Conservation (phyloP, 1,284 basidiomycete genomes). For the Austropuccinia psidii region DNA sequence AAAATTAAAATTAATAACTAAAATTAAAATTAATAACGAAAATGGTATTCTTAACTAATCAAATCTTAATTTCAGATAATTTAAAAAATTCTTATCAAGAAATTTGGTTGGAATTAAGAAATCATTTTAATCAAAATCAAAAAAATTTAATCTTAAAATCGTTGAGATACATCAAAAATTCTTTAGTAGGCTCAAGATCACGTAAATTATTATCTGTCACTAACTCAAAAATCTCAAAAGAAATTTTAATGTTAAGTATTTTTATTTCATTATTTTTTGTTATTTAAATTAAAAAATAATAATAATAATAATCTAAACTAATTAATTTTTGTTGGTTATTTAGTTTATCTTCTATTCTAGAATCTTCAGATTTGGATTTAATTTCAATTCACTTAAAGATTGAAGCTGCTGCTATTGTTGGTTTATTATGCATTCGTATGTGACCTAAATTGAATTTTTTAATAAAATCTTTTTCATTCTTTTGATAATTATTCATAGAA, state of each 20-base stretch:
- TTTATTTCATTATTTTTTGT: neutral
- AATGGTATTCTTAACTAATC: neutral
- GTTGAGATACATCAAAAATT: slow-evolving; percentile 28
- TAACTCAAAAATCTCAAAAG: slow-evolving; percentile 1
- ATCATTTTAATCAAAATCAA: neutral
- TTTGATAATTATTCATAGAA: neutral
- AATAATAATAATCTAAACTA: neutral
- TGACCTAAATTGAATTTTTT: neutral
- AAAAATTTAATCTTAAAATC: neutral
- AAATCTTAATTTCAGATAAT: slow-evolving; percentile 12
- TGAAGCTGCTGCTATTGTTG: slow-evolving; percentile 33
- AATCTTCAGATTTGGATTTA: slow-evolving; percentile 1
- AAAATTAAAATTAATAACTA: too few relatives aligned
- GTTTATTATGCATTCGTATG: slow-evolving; percentile 25
- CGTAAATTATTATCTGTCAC: slow-evolving; percentile 26
- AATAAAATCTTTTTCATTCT: neutral
- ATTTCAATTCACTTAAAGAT: slow-evolving; percentile 16
- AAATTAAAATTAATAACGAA: too few relatives aligned
- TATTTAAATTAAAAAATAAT: neutral
- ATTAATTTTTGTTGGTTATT: neutral
- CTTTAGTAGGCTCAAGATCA: slow-evolving; percentile 21
- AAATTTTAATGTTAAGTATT: slow-evolving; percentile 13
- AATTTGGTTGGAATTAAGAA: neutral
- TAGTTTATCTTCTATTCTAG: slow-evolving; percentile 25
- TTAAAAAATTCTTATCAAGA: neutral